These are phyloP conservation scores for Solanum hybrid DNA, from an alignment of 305 asterid genomes.

Conservation along the genomic window DNA sequence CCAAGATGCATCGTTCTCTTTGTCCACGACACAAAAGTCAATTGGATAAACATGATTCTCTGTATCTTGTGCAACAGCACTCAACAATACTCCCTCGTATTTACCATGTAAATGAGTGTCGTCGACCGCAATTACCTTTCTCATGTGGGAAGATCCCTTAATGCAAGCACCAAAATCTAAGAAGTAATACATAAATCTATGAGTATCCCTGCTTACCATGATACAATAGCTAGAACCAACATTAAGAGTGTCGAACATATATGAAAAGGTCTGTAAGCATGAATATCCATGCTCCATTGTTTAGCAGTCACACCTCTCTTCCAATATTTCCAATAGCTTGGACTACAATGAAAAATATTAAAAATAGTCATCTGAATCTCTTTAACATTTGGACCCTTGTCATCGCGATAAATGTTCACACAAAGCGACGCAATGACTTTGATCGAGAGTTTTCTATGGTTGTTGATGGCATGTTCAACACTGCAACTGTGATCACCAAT, in stretches of 20 bases:
- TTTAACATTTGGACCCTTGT: background rate
- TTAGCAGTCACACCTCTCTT: background rate
- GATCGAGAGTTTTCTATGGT: background rate
- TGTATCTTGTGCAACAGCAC: background rate
- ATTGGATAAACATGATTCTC: background rate
- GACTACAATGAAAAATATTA: background rate
- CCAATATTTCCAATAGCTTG: background rate
- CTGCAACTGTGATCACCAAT: background rate
- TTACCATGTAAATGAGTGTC: background rate
- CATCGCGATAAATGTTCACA: background rate
- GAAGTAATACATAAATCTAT: background rate
- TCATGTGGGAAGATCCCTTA: background rate
- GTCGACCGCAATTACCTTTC: background rate
- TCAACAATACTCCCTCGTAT: background rate
- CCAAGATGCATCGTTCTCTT: background rate
- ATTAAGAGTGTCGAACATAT: too few relatives aligned
- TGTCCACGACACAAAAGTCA: background rate
- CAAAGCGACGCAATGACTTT: background rate
- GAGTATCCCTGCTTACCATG: background rate
- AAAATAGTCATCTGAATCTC: background rate
- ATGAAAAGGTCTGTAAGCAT: background rate
- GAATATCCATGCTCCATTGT: background rate
- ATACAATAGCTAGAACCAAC: too few relatives aligned
- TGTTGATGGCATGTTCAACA: background rate
- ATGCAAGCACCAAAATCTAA: background rate